phyloP scores from a whole-genome alignment of 768 basidiomycete genomes.

The Paxillus involutus region DNA sequence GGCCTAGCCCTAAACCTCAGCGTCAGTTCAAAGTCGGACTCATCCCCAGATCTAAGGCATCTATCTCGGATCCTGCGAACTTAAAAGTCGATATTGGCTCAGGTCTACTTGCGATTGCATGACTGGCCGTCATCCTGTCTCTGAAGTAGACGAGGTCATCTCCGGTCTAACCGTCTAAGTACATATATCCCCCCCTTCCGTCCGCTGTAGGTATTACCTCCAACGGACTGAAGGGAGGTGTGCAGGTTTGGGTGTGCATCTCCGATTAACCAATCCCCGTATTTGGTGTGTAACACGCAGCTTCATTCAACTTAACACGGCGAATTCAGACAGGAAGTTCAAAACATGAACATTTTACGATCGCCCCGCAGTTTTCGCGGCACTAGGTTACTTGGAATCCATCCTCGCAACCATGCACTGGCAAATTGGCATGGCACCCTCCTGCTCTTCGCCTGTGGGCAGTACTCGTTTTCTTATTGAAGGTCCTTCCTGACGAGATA shows the following conservation, averaged over 20 bases:
- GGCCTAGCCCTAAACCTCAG: too few species aligned
- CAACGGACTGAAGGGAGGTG: conserved; percentile 22
- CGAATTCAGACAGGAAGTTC: background rate
- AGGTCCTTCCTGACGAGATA: background rate
- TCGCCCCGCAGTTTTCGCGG: too few species aligned
- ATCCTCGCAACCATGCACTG: background rate
- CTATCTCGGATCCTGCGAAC: too few species aligned
- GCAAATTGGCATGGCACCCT: background rate
- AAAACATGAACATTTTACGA: background rate
- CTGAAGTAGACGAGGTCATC: background rate
- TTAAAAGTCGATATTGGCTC: background rate
- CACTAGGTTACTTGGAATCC: background rate
- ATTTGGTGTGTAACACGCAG: background rate
- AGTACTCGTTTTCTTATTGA: background rate
- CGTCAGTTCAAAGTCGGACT: too few species aligned
- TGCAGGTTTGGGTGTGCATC: conserved; percentile 1
- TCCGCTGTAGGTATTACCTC: conserved; percentile 24
- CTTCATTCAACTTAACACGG: background rate
- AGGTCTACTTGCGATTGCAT: background rate
- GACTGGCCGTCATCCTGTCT: background rate
- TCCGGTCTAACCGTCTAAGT: background rate
- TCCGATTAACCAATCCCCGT: background rate
- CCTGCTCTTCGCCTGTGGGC: background rate
- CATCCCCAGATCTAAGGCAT: too few species aligned
- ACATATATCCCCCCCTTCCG: conserved; percentile 14